These are phyloP conservation scores for Helianthus tuberosus DNA, from an alignment of 129 eudicot genomes.

Conservation along the genomic window DNA sequence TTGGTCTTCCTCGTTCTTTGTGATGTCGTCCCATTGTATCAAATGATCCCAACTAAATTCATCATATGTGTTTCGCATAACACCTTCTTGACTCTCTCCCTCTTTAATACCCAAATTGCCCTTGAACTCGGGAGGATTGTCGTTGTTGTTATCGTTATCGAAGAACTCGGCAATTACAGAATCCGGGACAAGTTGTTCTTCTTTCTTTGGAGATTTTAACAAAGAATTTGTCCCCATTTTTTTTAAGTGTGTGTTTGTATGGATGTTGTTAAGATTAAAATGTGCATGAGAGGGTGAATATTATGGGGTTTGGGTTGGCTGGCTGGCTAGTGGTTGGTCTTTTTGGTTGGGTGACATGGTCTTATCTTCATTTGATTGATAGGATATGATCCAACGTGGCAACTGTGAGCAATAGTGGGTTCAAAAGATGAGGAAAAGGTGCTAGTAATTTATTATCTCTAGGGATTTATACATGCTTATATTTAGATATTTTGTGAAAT, in stretches of 20 bases:
- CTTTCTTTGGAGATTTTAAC: slow-evolving; percentile 39
- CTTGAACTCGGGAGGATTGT: slow-evolving; percentile 10
- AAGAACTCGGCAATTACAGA: slow-evolving; percentile 20
- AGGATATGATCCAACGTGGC: slow-evolving; percentile 29
- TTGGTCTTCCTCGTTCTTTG: slow-evolving; percentile 20
- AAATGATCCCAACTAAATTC: slow-evolving; percentile 30
- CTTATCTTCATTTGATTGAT: slow-evolving; percentile 43
- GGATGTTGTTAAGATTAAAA: slow-evolving; percentile 11
- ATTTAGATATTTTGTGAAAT: no score
- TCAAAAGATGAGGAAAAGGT: background rate
- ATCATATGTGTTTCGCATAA: slow-evolving; percentile 16
- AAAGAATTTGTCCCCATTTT: slow-evolving; percentile 29
- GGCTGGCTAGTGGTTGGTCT: slow-evolving; percentile 25
- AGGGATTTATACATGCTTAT: background rate
- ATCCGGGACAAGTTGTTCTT: slow-evolving; percentile 32
- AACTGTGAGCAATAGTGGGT: background rate
- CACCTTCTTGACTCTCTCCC: slow-evolving; percentile 11
- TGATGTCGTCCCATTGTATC: slow-evolving; percentile 33
- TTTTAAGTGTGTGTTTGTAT: slow-evolving; percentile 4
- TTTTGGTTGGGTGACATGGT: slow-evolving; percentile 33
- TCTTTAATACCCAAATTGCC: slow-evolving; percentile 13
- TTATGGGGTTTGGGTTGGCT: slow-evolving; percentile 30
- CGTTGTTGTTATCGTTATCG: slow-evolving; percentile 24
- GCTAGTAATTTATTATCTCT: background rate
- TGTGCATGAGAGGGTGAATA: slow-evolving; percentile 32